Evolutionary conservation across 257 asterid species (phyloP).

Genomic region (Sherardia arvensis): DNA sequence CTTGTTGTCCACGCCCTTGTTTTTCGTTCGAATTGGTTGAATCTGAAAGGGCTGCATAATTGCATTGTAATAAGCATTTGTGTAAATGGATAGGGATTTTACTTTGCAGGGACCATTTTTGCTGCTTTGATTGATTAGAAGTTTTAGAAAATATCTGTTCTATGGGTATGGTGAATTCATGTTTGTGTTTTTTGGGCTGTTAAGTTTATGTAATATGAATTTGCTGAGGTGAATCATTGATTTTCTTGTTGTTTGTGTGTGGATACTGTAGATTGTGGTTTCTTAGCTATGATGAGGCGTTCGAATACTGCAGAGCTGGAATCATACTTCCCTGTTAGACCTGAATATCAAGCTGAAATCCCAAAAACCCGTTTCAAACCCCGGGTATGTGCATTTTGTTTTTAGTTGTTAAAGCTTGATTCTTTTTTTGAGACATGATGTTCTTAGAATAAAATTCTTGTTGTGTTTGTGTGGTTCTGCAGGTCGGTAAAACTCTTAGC

Average conservation of each 20-base stretch:
- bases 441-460: neutral
- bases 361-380: constrained; percentile 84
- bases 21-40: neutral
- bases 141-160: neutral
- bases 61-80: neutral
- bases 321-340: constrained; percentile 64
- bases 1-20: neutral
- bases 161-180: neutral
- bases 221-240: neutral
- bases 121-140: neutral
- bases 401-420: neutral
- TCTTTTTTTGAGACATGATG: neutral
- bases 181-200: neutral
- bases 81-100: neutral
- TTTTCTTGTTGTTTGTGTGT: neutral
- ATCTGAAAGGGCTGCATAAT: neutral
- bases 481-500: constrained; percentile 89
- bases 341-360: constrained; percentile 76
- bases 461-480: neutral
- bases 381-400: constrained; percentile 33
- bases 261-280: neutral
- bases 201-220: neutral
- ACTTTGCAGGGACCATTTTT: neutral
- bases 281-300: constrained; percentile 23
- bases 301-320: constrained; percentile 62